Base-by-base conservation (phyloP, 768 basidiomycete genomes). In the Lactarius sp. region DNA sequence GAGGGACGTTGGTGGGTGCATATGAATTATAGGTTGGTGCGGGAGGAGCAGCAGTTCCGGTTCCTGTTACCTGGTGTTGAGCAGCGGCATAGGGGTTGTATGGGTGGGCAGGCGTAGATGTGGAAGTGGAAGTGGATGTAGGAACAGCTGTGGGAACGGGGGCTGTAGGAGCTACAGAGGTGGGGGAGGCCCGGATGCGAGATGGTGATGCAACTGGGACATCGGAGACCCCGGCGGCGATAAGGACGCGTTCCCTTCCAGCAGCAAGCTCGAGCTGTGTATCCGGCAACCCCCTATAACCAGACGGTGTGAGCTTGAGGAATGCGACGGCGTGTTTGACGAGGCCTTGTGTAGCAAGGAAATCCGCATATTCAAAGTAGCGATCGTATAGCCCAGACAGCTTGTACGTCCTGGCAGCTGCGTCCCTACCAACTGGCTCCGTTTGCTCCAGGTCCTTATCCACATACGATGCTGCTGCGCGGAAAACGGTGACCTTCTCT, bases 401-500 rank as follows among this genome's bases (percentile, higher is more conserved):
- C 75, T 92, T 94, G 81, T 88, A 98, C 1, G 84, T 78, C 73
- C 86, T 83, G 4, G 78, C 75, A 51, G 82, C 78, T 4, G 78
- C 79, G 33, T 78, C 76, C 5, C 72, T 77, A 0, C 71, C 71
- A 9, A 72, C 73, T 10, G 79, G 72, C 0, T 75, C 64, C 1
- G 73, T 69, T 54, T 59, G 66, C 2, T 74, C 71, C 42, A 98
- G 79, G 65, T 95, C 94, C 16, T 75, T 74, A 70, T 94, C 92
- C 66, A 83, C 78, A 72, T 93, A 95, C 14, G 81, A 79, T 53
- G 91, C 90, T 0, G 96, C 97, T 53, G 83, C 80, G 55, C 92
- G 86, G 83, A 99, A 98, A 47, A 97, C 85, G 1, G 94, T 87
- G 27, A 98, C 94, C 76, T 98, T 98, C 77, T 98, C 97, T 69